Conservation (phyloP, 164 flowering plant species). For the Hamamelis virginiana region DNA sequence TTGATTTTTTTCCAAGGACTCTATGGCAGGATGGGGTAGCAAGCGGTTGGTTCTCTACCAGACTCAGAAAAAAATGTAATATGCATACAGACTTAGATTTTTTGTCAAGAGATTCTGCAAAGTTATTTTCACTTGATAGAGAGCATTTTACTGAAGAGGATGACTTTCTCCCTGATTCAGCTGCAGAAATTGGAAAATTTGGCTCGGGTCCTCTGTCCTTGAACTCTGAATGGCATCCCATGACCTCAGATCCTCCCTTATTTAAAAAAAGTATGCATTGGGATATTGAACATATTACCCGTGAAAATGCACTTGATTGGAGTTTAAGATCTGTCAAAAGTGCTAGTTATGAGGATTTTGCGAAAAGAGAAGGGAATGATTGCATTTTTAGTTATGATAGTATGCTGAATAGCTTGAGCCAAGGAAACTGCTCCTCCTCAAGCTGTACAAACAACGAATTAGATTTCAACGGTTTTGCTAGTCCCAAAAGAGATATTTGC, state of each 20-base stretch:
- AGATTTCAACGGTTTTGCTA: constrained; percentile 16
- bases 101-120: constrained; percentile 18
- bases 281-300: constrained; percentile 18
- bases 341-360: constrained; percentile 15
- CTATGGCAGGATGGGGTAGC: constrained; percentile 18
- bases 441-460: constrained; percentile 15
- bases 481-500: constrained; percentile 16
- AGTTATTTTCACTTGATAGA: constrained; percentile 15
- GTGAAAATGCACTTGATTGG: constrained; percentile 21
- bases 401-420: constrained; percentile 17
- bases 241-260: constrained; percentile 22
- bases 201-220: constrained; percentile 16
- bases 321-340: constrained; percentile 16
- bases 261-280: constrained; percentile 11
- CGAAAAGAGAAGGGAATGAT: constrained; percentile 22
- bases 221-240: constrained; percentile 22
- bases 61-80: constrained; percentile 7
- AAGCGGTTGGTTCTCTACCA: constrained; percentile 19
- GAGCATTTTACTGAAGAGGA: constrained; percentile 23
- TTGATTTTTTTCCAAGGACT: constrained; percentile 20
- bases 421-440: constrained; percentile 21
- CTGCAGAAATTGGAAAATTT: constrained; percentile 5
- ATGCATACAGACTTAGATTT: constrained; percentile 20
- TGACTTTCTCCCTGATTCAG: constrained; percentile 19
- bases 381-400: constrained; percentile 19